phyloP scores from a whole-genome alignment of 495 filamentous ascomycete species.

The Echria macrotheca region DNA sequence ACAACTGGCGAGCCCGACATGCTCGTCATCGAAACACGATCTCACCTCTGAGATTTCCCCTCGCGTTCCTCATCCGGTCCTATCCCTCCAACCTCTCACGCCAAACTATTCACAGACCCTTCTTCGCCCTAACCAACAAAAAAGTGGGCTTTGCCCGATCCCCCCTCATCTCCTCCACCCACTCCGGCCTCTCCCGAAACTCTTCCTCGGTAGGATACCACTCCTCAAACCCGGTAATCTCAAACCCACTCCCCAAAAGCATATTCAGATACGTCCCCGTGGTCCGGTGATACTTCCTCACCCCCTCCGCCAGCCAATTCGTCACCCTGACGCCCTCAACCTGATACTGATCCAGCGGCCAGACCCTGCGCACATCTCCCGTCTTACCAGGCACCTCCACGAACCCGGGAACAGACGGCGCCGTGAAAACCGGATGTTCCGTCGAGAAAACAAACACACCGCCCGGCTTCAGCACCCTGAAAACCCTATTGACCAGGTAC shows the following conservation, averaged over 20 bases:
- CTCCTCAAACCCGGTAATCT: conserved; percentile 30
- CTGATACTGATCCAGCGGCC: conserved; percentile 34
- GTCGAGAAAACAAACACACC: conserved; percentile 32
- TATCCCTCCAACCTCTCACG: no score
- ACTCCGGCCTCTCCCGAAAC: conserved; percentile 18
- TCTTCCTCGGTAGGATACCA: conserved; percentile 24
- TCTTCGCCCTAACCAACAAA: conserved; percentile 19
- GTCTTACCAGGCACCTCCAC: conserved; percentile 16
- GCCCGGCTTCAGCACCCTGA: conserved; percentile 22
- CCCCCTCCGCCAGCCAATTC: conserved; percentile 30
- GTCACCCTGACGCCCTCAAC: conserved; percentile 27
- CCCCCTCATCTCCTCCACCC: conserved; percentile 7
- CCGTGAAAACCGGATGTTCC: conserved; percentile 37
- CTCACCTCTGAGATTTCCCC: no score
- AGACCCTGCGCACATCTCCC: conserved; percentile 17
- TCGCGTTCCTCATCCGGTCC: no score
- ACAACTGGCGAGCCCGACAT: no score
- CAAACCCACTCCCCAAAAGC: conserved; percentile 28
- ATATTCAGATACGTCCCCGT: conserved; percentile 29
- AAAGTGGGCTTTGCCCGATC: conserved; percentile 20
- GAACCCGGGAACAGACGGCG: conserved; percentile 24
- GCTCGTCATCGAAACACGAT: no score
- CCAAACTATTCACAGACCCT: no score
- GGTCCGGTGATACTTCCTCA: conserved; percentile 35
- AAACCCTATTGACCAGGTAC: conserved; percentile 23